Conservation (phyloP, 169 alveolate genomes). For the Eimeria nieschulzi region DNA sequence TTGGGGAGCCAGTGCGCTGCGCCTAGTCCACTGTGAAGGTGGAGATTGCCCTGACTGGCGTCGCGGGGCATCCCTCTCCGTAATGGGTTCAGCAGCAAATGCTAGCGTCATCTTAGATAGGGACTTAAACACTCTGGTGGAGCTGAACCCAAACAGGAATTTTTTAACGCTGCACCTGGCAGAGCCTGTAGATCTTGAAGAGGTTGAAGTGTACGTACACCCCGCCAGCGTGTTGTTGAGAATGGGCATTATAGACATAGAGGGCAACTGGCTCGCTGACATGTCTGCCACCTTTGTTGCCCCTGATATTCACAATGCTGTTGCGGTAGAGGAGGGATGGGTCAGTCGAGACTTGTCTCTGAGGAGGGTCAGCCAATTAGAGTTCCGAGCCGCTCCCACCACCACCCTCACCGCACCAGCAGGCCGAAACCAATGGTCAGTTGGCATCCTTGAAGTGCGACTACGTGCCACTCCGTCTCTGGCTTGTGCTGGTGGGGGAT, state of each 20-base stretch:
- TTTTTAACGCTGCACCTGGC: conserved; percentile 14
- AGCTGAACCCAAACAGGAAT: not conserved
- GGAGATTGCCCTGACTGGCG: conserved; percentile 61
- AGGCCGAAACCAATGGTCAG: conserved; percentile 1
- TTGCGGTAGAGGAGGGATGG: conserved; percentile 31
- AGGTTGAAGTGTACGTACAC: conserved; percentile 23
- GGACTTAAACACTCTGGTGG: not conserved
- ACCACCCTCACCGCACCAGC: not conserved
- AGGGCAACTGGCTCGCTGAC: not conserved
- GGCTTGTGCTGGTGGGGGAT: conserved; percentile 56
- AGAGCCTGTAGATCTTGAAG: conserved; percentile 37
- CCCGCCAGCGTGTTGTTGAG: conserved; percentile 11
- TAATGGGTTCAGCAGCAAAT: not conserved
- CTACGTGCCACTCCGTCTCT: conserved; percentile 37
- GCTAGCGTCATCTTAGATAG: not conserved
- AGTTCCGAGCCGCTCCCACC: conserved; percentile 14
- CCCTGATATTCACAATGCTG: not conserved
- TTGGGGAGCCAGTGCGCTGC: conserved; percentile 39
- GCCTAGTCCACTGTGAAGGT: conserved; percentile 30
- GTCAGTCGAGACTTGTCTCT: conserved; percentile 47
- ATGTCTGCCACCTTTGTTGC: not conserved
- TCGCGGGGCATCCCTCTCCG: not conserved
- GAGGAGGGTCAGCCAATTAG: conserved; percentile 40
- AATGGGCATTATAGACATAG: conserved; percentile 8
- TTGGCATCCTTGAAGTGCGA: conserved; percentile 40